Evolutionary conservation across 306 rosid genomes (phyloP).

Genomic region (Prunus dulcis): DNA sequence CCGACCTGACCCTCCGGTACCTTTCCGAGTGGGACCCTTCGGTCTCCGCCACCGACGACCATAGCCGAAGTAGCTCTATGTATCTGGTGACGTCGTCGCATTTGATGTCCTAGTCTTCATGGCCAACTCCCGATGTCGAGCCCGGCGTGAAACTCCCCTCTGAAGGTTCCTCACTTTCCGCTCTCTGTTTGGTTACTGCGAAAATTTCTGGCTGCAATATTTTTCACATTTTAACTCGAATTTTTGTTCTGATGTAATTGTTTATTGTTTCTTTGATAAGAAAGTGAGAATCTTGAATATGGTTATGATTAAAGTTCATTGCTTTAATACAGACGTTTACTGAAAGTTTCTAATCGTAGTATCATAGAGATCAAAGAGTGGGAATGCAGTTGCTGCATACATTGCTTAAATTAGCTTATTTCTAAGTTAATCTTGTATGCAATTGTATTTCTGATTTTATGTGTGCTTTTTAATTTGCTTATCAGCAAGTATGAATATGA

Average conservation of each 20-base stretch:
- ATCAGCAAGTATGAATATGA: neutral
- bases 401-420: neutral
- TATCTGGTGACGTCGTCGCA: conserved; percentile 27
- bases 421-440: neutral
- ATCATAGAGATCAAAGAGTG: neutral
- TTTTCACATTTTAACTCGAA: neutral
- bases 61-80: conserved; percentile 11
- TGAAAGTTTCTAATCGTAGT: neutral
- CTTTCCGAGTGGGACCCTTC: conserved; percentile 14
- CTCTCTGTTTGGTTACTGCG: neutral
- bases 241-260: neutral
- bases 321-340: neutral
- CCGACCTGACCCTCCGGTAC: conserved; percentile 19
- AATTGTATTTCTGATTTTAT: neutral
- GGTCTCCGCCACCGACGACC: neutral
- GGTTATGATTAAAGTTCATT: neutral
- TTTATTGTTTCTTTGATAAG: neutral
- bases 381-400: neutral
- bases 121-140: conserved; percentile 50
- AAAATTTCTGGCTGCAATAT: neutral
- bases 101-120: conserved; percentile 45
- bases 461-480: neutral
- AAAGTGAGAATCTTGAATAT: neutral
- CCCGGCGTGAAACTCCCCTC: conserved; percentile 62
- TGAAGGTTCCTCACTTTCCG: conserved; percentile 42